These are phyloP conservation scores for Aspergillus avenaceus DNA, from an alignment of 495 filamentous ascomycete species.

Conservation along the genomic window DNA sequence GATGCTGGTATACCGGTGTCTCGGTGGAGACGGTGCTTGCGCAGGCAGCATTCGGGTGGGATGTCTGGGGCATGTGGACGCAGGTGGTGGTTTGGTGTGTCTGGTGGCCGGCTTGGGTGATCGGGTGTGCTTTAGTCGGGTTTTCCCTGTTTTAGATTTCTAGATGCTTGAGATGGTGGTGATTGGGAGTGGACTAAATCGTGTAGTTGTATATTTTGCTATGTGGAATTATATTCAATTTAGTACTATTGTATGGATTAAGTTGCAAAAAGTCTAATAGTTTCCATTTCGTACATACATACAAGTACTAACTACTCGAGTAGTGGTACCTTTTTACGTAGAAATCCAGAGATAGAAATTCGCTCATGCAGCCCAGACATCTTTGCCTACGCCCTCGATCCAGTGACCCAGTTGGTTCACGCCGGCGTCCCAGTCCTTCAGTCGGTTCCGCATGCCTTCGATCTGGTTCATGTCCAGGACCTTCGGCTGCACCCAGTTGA, in stretches of 20 bases:
- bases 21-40: slow-evolving; percentile 55
- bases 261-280: too few species aligned
- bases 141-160: slow-evolving; percentile 31
- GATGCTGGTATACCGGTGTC: slow-evolving; percentile 47
- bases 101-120: slow-evolving; percentile 97
- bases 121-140: slow-evolving; percentile 51
- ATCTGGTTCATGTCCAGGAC: slow-evolving; percentile 95
- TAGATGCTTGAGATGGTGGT: neutral
- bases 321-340: slow-evolving; percentile 13
- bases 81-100: slow-evolving; percentile 91
- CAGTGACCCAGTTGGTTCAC: slow-evolving; percentile 93
- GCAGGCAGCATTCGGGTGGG: slow-evolving; percentile 84
- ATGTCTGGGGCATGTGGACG: slow-evolving; percentile 87
- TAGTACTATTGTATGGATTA: too few species aligned
- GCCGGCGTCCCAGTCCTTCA: slow-evolving; percentile 92
- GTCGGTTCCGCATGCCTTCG: slow-evolving; percentile 79
- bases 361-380: slow-evolving; percentile 79
- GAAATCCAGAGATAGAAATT: slow-evolving; percentile 1
- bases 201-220: neutral
- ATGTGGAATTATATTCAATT: slow-evolving; percentile 2
- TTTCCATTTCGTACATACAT: slow-evolving; percentile 19
- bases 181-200: neutral
- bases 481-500: slow-evolving; percentile 99
- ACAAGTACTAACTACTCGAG: slow-evolving; percentile 15
- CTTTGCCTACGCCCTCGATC: slow-evolving; percentile 85